Evolutionary conservation across 139 green algal genomes (phyloP).

Genomic region (Chlamydomonas schloesseri): DNA sequence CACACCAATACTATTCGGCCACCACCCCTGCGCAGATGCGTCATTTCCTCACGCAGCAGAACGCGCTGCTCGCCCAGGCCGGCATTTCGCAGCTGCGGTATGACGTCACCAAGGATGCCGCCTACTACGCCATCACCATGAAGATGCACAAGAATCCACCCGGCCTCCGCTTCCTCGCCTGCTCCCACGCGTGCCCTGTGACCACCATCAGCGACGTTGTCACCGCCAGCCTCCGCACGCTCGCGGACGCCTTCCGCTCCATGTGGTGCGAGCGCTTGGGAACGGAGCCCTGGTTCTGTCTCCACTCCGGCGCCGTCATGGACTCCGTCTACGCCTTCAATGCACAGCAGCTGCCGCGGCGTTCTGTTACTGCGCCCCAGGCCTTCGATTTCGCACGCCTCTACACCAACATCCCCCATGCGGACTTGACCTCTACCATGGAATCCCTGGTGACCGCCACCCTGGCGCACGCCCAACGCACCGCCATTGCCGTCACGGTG

Average conservation of each 20-base stretch:
- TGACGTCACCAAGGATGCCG: no score
- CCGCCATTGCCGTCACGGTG: background rate
- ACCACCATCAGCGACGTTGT: background rate
- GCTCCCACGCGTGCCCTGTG: background rate
- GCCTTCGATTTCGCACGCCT: background rate
- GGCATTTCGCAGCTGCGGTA: no score
- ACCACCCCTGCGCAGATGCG: no score
- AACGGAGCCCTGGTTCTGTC: background rate
- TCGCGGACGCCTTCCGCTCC: background rate
- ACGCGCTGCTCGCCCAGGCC: no score
- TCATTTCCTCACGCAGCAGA: no score
- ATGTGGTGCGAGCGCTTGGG: background rate
- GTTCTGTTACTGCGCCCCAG: background rate
- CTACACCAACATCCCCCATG: slow-evolving; percentile 5
- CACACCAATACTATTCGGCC: no score
- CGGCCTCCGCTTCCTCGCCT: no score
- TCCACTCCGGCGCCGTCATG: background rate
- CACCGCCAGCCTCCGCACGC: background rate
- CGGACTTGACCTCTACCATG: background rate
- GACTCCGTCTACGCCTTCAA: background rate
- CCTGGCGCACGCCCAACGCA: background rate
- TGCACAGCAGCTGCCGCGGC: background rate
- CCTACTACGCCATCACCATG: no score
- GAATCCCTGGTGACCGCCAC: background rate
- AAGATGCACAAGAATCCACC: no score